Conservation (phyloP, 73 alveolate species). For the Paramecium caudatum region DNA sequence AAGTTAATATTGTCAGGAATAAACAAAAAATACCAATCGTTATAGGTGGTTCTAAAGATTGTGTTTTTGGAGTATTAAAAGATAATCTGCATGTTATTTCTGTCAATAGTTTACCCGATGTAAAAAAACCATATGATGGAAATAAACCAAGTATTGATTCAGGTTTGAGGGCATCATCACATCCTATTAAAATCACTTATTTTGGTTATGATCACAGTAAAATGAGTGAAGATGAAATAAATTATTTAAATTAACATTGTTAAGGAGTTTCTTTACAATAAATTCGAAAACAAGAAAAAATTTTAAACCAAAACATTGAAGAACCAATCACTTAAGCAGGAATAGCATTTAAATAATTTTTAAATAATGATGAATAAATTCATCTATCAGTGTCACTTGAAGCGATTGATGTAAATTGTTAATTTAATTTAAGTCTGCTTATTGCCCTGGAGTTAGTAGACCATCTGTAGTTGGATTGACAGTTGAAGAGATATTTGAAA, state of each 20-base stretch:
- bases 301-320: not conserved
- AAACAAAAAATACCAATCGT: slow-evolving; percentile 73
- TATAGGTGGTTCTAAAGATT: slow-evolving; percentile 80
- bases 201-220: slow-evolving; percentile 28
- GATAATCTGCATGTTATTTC: slow-evolving; percentile 21
- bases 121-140: slow-evolving; percentile 71
- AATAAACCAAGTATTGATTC: slow-evolving; percentile 66
- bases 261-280: not conserved
- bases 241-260: not conserved
- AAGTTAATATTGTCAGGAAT: slow-evolving; percentile 51
- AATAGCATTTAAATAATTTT: slow-evolving; percentile 4
- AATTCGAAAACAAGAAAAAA: slow-evolving; percentile 36
- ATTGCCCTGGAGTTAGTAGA: slow-evolving; percentile 84
- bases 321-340: slow-evolving; percentile 66
- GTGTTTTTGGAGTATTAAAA: slow-evolving; percentile 44
- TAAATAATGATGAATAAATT: slow-evolving; percentile 45
- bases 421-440: slow-evolving; percentile 19
- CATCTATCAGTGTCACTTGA: slow-evolving; percentile 70
- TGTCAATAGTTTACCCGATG: slow-evolving; percentile 40
- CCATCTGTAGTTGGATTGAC: slow-evolving; percentile 74
- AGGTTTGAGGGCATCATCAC: slow-evolving; percentile 34
- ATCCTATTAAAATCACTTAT: not conserved
- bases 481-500: slow-evolving; percentile 78
- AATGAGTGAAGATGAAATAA: not conserved
- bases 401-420: slow-evolving; percentile 49